Base-by-base conservation (phyloP, 2,329 filamentous ascomycete species). In the Lachnellula occidentalis region DNA sequence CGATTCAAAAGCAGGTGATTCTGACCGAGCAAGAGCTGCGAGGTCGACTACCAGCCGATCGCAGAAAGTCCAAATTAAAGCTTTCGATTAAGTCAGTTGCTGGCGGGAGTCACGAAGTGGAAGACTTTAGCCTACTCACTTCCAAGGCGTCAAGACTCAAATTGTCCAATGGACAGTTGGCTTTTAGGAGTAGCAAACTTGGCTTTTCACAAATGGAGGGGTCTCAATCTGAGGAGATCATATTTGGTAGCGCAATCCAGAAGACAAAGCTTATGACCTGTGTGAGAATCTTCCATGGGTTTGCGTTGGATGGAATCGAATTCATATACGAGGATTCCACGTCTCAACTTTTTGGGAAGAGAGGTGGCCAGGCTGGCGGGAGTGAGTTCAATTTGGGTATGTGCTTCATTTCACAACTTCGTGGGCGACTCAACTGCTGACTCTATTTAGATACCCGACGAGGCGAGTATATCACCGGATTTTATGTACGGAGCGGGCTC, bases 311-410 rank as follows among this genome's bases (percentile, higher is more conserved):
- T 68, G 94, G 94, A 0, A 71, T 99, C 19, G 92, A 97, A 69
- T 97, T 99, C 71, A 78, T 88, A 56, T 97, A 96, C 67, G 92
- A 97, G 66, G 91, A 97, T 69, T 80, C 82, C 15, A 87, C 88
- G 1, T 87, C 78, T 52, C 90, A 96, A 68, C 71, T 96, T 3
- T 95, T 99, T 74, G 94, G 94, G 41, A 92, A 90, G 66, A 78
- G 80, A 52, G 87, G 87, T 12, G 88, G 86, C 7, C 86, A 86
- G 59, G 73, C 79, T 22, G 83, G 83, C 2, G 86, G 86, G 1
- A 85, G 87, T 65, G 80, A 84, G 45, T 95, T 96, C 72, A 79
- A 87, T 15, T 78, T 97, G 63, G 85, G 88, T 90, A 74, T 72
- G 83, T 71, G 55, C 50, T 51, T 51, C 7, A 39, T 17, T 45